Evolutionary conservation across 2,329 filamentous ascomycete genomes (phyloP).

Genomic region (Magnaporthiopsis poae): DNA sequence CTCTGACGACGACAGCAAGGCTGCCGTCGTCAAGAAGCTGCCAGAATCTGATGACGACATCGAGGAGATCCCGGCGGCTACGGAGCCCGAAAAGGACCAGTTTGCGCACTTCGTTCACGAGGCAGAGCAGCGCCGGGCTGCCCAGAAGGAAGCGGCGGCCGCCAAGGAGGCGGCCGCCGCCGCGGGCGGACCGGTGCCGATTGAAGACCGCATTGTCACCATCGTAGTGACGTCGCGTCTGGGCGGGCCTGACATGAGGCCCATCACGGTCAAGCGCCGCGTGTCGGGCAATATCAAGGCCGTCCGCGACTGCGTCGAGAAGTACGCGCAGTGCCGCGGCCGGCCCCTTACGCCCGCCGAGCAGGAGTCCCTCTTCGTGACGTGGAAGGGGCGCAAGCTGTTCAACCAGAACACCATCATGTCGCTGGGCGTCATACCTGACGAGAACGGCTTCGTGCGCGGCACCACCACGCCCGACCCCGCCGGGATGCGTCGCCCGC

Average conservation of each 20-base stretch:
- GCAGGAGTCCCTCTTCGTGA: constrained; percentile 57
- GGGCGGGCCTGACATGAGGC: constrained; percentile 18
- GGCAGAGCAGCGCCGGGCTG: constrained; percentile 2
- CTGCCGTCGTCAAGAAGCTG: neutral
- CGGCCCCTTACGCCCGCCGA: constrained; percentile 28
- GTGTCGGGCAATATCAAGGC: constrained; percentile 58
- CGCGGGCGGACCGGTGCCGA: constrained; percentile 7
- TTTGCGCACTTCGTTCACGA: constrained; percentile 3
- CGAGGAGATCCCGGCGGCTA: constrained; percentile 1
- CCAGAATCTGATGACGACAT: constrained; percentile 3
- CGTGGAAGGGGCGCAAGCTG: constrained; percentile 63
- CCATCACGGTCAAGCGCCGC: constrained; percentile 53
- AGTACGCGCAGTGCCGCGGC: constrained; percentile 44
- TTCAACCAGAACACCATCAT: constrained; percentile 68
- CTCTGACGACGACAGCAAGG: constrained; percentile 8
- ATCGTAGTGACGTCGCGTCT: constrained; percentile 61
- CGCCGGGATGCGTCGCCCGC: constrained; percentile 3
- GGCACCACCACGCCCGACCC: constrained; percentile 19
- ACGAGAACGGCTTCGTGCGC: constrained; percentile 32
- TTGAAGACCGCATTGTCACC: constrained; percentile 5
- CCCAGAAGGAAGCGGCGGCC: neutral
- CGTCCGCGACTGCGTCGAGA: constrained; percentile 61
- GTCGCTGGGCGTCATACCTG: constrained; percentile 51
- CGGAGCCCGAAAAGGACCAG: constrained; percentile 4
- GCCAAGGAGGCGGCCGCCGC: constrained; percentile 12